Evolutionary conservation across 176 grass and related monocot species (phyloP).

Genomic region (Otatea glauca): DNA sequence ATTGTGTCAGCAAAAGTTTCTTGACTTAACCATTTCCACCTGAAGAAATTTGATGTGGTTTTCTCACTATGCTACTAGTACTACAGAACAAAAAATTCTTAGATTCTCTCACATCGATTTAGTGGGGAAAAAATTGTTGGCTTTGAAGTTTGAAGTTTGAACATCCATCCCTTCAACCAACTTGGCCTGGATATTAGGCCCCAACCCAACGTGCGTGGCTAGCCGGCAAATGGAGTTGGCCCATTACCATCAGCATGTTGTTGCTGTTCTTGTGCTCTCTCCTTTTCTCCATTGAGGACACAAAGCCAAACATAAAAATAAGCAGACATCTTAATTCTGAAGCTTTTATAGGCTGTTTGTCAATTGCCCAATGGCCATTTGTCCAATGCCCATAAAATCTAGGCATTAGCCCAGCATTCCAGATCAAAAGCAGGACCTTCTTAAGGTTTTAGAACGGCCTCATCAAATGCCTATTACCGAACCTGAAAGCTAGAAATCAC

Average conservation of each 20-base stretch:
- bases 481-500: constrained; percentile 6
- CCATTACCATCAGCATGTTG: neutral
- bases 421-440: neutral
- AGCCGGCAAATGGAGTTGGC: constrained; percentile 1
- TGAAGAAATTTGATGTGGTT: neutral
- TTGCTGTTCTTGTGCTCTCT: neutral
- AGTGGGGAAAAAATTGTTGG: neutral
- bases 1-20: neutral
- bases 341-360: neutral
- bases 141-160: neutral
- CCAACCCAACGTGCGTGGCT: neutral
- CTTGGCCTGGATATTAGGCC: neutral
- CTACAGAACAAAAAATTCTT: neutral
- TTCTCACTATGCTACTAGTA: neutral
- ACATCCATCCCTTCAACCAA: constrained; percentile 12
- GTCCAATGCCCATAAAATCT: neutral
- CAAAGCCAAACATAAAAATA: neutral
- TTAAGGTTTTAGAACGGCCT: neutral
- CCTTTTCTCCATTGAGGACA: neutral
- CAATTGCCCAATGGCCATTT: neutral
- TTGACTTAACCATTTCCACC: neutral
- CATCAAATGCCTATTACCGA: neutral
- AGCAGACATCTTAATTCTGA: neutral
- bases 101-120: neutral
- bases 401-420: neutral